These are phyloP conservation scores for Fusarium torreyae DNA, from an alignment of 2,329 filamentous ascomycete genomes.

Conservation along the genomic window DNA sequence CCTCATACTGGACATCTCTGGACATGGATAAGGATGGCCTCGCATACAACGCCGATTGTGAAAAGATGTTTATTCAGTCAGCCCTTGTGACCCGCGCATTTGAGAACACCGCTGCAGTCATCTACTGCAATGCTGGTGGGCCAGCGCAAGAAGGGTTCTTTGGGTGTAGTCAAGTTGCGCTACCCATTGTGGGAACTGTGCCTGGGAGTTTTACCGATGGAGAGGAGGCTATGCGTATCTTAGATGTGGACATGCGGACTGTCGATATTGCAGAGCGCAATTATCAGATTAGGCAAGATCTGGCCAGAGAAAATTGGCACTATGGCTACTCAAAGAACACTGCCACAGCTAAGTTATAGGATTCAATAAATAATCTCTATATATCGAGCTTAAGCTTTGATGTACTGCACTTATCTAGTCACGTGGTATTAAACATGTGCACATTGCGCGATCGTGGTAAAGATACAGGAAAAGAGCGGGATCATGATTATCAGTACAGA, in stretches of 20 bases:
- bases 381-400: too few relatives aligned
- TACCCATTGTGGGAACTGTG: slow-evolving; percentile 76
- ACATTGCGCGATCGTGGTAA: too few relatives aligned
- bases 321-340: slow-evolving; percentile 58
- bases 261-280: slow-evolving; percentile 79
- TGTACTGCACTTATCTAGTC: too few relatives aligned
- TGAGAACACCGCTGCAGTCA: slow-evolving; percentile 80
- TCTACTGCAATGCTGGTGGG: slow-evolving; percentile 79
- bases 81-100: slow-evolving; percentile 75
- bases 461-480: too few relatives aligned
- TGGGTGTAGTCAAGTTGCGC: slow-evolving; percentile 73
- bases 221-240: slow-evolving; percentile 73
- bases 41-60: slow-evolving; percentile 71
- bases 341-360: slow-evolving; percentile 6
- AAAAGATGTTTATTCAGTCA: slow-evolving; percentile 76
- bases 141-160: slow-evolving; percentile 40
- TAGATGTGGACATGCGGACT: slow-evolving; percentile 75
- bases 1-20: slow-evolving; percentile 75
- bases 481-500: too few relatives aligned
- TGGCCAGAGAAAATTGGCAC: slow-evolving; percentile 73
- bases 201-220: slow-evolving; percentile 68
- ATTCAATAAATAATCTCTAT: background rate
- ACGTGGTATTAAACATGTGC: too few relatives aligned
- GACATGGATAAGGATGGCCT: slow-evolving; percentile 67
- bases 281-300: slow-evolving; percentile 73